Conservation (phyloP, 371 early-diverging fungal genomes). For the Mortierella sp. region DNA sequence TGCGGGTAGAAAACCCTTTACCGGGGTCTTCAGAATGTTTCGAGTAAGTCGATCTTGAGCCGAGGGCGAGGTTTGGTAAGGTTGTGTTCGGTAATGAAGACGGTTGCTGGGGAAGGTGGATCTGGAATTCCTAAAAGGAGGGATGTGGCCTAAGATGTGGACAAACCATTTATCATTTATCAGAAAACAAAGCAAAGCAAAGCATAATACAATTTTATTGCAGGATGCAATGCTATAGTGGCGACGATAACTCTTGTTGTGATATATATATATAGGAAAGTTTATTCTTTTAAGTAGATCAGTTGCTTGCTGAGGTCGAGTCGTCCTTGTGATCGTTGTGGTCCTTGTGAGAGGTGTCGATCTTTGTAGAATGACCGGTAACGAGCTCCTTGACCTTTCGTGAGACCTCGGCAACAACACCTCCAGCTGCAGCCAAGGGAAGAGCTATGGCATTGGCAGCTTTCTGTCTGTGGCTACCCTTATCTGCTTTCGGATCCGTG, state of each 20-base stretch:
- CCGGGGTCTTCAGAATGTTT: neutral
- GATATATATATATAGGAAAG: too few species aligned
- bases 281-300: too few species aligned
- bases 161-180: constrained; percentile 19
- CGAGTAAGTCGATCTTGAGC: neutral
- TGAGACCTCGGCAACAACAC: constrained; percentile 34
- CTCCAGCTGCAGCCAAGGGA: constrained; percentile 46
- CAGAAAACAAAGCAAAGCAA: neutral
- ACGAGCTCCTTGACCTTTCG: constrained; percentile 41
- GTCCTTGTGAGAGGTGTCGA: constrained; percentile 36
- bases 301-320: too few species aligned
- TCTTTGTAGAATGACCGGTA: constrained; percentile 32
- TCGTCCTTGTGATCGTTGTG: neutral
- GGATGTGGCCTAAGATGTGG: constrained; percentile 55
- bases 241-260: too few species aligned
- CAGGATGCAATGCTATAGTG: too few species aligned
- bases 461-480: constrained; percentile 19
- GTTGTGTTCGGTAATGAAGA: constrained; percentile 44
- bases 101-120: constrained; percentile 19
- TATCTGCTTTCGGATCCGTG: constrained; percentile 42
- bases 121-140: constrained; percentile 53
- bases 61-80: constrained; percentile 6
- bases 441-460: constrained; percentile 37
- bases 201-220: too few species aligned
- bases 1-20: constrained; percentile 6